Conservation (phyloP, 129 eudicot species). For the Centaurea solstitialis region DNA sequence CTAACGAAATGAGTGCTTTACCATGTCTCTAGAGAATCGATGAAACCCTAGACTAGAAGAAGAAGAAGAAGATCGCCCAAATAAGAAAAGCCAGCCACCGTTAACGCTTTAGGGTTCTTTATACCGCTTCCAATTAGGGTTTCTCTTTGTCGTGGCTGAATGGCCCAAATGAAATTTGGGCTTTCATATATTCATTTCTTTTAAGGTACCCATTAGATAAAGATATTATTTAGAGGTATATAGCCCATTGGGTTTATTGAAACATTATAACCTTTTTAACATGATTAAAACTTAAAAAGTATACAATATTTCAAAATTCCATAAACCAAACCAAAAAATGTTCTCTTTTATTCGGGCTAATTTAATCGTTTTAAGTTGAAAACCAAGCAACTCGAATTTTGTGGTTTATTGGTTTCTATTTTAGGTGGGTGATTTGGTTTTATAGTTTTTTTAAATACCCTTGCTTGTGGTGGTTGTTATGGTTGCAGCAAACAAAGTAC, state of each 20-base stretch:
- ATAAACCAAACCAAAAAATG: no score
- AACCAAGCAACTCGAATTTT: neutral
- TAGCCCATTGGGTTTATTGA: neutral
- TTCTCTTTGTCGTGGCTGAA: neutral
- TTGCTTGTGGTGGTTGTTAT: neutral
- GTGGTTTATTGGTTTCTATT: neutral
- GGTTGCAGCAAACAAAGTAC: neutral
- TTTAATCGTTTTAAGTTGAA: neutral
- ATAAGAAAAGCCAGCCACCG: slow-evolving; percentile 4
- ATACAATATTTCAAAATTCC: no score
- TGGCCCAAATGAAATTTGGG: slow-evolving; percentile 3
- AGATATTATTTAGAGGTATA: neutral
- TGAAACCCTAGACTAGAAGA: slow-evolving; percentile 32
- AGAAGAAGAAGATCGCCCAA: slow-evolving; percentile 14
- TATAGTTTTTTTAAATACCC: neutral
- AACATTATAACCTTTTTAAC: neutral
- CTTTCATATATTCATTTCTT: neutral
- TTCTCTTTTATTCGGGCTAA: neutral
- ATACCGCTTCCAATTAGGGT: slow-evolving; percentile 31
- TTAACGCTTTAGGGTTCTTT: slow-evolving; percentile 7
- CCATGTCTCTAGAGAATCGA: slow-evolving; percentile 23
- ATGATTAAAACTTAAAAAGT: no score
- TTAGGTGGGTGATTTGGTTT: neutral
- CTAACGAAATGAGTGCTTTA: neutral
- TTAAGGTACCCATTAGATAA: neutral